These are phyloP conservation scores for Plectosphaerella cucumerina DNA, from an alignment of 2,329 filamentous ascomycete species.

Conservation along the genomic window DNA sequence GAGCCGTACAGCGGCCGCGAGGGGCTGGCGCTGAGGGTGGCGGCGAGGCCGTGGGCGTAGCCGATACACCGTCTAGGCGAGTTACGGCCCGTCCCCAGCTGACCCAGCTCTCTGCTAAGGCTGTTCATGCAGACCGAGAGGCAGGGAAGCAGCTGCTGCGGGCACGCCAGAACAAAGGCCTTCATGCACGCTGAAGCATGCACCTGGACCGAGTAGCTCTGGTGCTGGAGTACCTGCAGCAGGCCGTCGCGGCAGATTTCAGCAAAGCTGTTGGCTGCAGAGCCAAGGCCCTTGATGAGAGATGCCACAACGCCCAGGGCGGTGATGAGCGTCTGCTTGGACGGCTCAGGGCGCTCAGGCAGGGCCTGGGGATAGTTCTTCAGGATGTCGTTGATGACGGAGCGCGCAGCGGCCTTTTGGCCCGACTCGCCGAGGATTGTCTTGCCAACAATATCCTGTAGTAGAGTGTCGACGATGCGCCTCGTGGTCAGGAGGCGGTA, in stretches of 20 bases:
- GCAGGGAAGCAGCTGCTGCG: conserved; percentile 84
- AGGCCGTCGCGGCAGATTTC: conserved; percentile 83
- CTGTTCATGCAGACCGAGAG: conserved; percentile 97
- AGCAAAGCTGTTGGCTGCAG: conserved; percentile 73
- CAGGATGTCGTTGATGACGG: conserved; percentile 79
- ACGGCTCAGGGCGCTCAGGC: conserved; percentile 82
- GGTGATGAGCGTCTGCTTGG: conserved; percentile 78
- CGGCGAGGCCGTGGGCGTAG: conserved; percentile 86
- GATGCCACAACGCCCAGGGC: conserved; percentile 76
- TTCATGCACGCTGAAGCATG: conserved; percentile 84
- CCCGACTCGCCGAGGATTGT: conserved; percentile 85
- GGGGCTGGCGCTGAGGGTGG: conserved; percentile 84
- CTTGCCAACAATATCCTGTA: conserved; percentile 78
- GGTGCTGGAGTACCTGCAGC: conserved; percentile 86
- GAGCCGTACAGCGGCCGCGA: conserved; percentile 88
- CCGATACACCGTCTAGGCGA: conserved; percentile 82
- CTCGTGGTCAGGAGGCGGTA: conserved; percentile 83
- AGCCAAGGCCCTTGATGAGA: conserved; percentile 74
- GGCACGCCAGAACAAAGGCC: conserved; percentile 82
- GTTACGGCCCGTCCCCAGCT: conserved; percentile 70
- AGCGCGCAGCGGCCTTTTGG: conserved; percentile 76
- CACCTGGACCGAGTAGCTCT: conserved; percentile 93
- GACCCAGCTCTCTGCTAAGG: conserved; percentile 76
- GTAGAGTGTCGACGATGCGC: conserved; percentile 75
- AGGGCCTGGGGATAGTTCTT: conserved; percentile 92